Evolutionary conservation across 1,139 yeast genomes (phyloP), one percentile per base, ranked within the genome.

Genomic region (Hyphopichia wangnamkhiaoensis): DNA sequence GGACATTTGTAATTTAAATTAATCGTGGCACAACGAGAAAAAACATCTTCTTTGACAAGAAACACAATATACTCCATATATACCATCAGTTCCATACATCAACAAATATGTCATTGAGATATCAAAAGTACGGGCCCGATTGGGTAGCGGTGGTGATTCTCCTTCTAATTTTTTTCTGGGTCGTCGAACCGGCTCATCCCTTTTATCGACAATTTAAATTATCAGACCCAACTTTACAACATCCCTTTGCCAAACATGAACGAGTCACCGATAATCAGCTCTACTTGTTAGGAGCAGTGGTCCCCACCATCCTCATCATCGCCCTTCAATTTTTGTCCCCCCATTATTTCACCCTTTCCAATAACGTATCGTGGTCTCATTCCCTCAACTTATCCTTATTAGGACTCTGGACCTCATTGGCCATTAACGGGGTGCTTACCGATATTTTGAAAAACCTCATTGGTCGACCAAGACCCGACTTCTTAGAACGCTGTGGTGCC

Each of bases 401-500:
- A 26, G 87, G 87, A 1, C 61, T 82, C 13, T 58, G 63, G 21
- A 61, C 82, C 10, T 65, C 84, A 0, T 61, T 80, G 47, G 65
- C 74, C n/a, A 59, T 79, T n/a, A 74, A 76, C 33, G 69, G 73
- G 15, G 67, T 83, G 24, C 54, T 84, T 35, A 84, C 91, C 2
- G 88, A 84, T 54, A 68, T 80, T 21, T 57, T 84, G 40, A 87
- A 87, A 59, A 76, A 79, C 46, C 79, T 87, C 82, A 79, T 87
- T 29, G 93, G 90, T n/a, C 70, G 88, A 48, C 87, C 85, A 31
- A 67, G 95, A 29, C 95, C 95, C 0, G 95, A 87, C 57, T 85
- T 87, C 51, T 59, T 87, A 23, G 80, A 78, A 5, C 63, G 95
- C 37, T 87, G 95, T 61, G 65, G 71, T n/a, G 13, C 91, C 1